phyloP scores from a whole-genome alignment of 2,329 filamentous ascomycete species.

The Talaromyces islandicus region DNA sequence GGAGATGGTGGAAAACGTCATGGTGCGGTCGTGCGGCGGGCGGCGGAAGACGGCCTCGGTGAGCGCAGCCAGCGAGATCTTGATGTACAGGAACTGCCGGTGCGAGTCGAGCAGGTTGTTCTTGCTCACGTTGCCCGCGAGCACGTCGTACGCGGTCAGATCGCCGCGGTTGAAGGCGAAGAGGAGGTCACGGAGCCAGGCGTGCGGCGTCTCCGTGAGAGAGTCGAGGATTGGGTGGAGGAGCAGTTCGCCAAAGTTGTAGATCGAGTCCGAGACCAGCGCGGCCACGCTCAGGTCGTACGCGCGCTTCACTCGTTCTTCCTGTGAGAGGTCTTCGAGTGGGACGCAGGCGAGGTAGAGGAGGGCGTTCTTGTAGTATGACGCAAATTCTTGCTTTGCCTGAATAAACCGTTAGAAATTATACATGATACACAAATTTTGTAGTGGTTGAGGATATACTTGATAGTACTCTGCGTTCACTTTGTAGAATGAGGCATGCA shows the following conservation, averaged over 20 bases:
- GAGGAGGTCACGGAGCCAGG: slow-evolving; percentile 91
- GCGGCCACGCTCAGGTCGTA: slow-evolving; percentile 92
- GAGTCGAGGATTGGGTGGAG: slow-evolving; percentile 92
- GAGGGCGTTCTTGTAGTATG: slow-evolving; percentile 95
- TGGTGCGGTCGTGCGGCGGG: slow-evolving; percentile 88
- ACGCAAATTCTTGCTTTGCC: slow-evolving; percentile 83
- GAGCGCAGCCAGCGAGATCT: slow-evolving; percentile 93
- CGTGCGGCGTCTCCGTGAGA: slow-evolving; percentile 65
- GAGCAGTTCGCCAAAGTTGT: slow-evolving; percentile 99
- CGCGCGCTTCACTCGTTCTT: slow-evolving; percentile 74
- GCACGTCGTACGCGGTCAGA: slow-evolving; percentile 74
- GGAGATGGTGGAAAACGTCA: slow-evolving; percentile 84
- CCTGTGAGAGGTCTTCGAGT: slow-evolving; percentile 63
- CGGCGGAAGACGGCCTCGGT: slow-evolving; percentile 96
- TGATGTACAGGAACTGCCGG: slow-evolving; percentile 81
- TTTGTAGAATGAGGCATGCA: slow-evolving; percentile 94
- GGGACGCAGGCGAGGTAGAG: slow-evolving; percentile 97
- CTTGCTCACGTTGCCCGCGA: slow-evolving; percentile 73
- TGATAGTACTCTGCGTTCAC: slow-evolving; percentile 94
- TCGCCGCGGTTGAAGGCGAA: slow-evolving; percentile 98
- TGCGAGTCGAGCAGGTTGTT: slow-evolving; percentile 75
- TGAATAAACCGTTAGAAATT: slow-evolving; percentile 23
- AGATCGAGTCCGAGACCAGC: slow-evolving; percentile 88
- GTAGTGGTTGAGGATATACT: slow-evolving; percentile 37
- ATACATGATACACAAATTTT: background rate